Percentiles rank a stretch among this genome's conserved stretches.
Conservation (phyloP, 306 rosid species). For the Gleditsia sinensis region DNA sequence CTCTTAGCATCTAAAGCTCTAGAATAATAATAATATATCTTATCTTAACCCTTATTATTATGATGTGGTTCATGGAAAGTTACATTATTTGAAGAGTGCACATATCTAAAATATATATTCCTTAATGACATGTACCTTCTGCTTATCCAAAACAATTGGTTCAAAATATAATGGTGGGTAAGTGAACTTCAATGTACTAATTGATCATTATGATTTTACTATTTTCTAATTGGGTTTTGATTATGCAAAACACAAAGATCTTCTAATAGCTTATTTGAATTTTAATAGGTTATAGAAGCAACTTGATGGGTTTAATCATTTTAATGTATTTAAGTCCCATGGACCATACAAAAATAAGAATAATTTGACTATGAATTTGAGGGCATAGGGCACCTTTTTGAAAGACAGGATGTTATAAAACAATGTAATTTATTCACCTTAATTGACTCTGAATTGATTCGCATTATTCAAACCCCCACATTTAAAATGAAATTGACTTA, state of each 20-base stretch:
- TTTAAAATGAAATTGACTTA: conserved; percentile 22
- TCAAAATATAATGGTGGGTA: conserved; percentile 16
- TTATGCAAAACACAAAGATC: conserved; percentile 1
- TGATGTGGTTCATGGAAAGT: conserved; percentile 32
- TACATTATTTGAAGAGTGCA: conserved; percentile 31
- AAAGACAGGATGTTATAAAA: conserved; percentile 18
- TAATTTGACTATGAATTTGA: conserved; percentile 29
- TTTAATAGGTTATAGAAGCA: neutral
- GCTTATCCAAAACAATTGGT: conserved; percentile 15
- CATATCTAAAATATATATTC: conserved; percentile 6
- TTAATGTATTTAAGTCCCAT: conserved; percentile 11
- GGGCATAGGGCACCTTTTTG: conserved; percentile 23
- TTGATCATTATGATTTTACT: conserved; percentile 23
- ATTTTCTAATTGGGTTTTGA: conserved; percentile 15
- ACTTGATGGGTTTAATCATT: neutral
- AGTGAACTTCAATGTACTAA: conserved; percentile 19
- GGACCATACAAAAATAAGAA: conserved; percentile 26
- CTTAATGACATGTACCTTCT: too few relatives aligned
- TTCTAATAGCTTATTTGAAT: neutral
- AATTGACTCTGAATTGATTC: conserved; percentile 33
- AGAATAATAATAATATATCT: conserved; percentile 24
- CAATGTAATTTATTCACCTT: conserved; percentile 22
- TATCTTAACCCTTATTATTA: conserved; percentile 31
- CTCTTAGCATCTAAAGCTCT: conserved; percentile 23
- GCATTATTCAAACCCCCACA: conserved; percentile 14